Evolutionary conservation across 345 rosid genomes (phyloP), one percentile per base, ranked within the genome.

Genomic region (Lenwebbia sp.): DNA sequence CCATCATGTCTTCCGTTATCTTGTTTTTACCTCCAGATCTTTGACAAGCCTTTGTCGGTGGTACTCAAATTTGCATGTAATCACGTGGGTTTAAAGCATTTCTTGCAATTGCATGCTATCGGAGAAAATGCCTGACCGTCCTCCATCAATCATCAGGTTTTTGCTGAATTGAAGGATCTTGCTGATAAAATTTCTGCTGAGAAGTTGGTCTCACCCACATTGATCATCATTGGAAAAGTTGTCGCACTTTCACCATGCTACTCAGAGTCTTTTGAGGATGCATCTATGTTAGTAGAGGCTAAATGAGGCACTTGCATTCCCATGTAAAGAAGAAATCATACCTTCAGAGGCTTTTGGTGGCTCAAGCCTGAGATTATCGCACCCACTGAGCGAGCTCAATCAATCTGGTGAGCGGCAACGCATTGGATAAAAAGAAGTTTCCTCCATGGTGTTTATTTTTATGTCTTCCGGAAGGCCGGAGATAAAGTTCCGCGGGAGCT

Each of bases 231-330:
- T 23, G 99, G 99, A 90, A 95, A 91, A 88, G 99, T 95, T 5
- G 99, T 96, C 7, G 92, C 93, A 49, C 97, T 95, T 56, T 96
- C 99, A n/a, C 98, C 99, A 33, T 92, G 92, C 70, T 97, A 98
- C 96, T 94, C 93, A 10, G 83, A 88, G 85, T 89, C 94, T 88
- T 90, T 82, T 55, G 89, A 91, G 87, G 91, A 92, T 85, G 90
- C 89, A 0, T 81, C 92, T 11, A 85, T 86, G 88, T 89, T 94
- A 83, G 92, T 92, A 8, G 90, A 91, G 88, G 89, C 89, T 53
- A 84, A 15, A 40, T 88, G 83, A 84, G 41, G 17, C 58, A 83
- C 58, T 28, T 22, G 53, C 19, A 10, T 53, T 55, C 50, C 76
- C 50, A 57, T 57, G 19, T 25, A 84, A 47, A 84, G 33, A 57